A percentile compares a stretch with the other conserved stretches of the same genome.
Conservation (phyloP, 2,329 filamentous ascomycete genomes). For the Ophiognomonia clavigignenti-juglandacearum region DNA sequence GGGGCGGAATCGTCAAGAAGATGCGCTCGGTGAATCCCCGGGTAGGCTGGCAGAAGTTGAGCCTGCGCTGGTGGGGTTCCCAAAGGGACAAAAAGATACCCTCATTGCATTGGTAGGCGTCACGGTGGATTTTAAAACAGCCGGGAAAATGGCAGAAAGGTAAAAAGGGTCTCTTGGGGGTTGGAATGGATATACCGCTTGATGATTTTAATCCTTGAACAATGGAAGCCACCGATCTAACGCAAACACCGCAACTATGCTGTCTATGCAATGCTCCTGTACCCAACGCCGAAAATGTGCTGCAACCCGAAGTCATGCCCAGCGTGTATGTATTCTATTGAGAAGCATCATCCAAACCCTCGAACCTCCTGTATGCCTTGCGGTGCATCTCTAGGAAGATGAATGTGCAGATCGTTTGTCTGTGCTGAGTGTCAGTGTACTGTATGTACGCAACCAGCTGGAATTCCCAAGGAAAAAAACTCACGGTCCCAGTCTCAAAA, state of each 20-base stretch:
- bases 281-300: neutral
- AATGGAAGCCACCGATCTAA: neutral
- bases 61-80: neutral
- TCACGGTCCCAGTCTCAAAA: constrained; percentile 59
- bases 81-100: constrained; percentile 6
- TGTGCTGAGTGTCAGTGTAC: constrained; percentile 20
- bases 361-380: constrained; percentile 61
- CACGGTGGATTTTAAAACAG: constrained; percentile 1
- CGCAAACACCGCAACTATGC: constrained; percentile 3
- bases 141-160: neutral
- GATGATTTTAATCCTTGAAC: neutral
- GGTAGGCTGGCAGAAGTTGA: too few species aligned
- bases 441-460: neutral
- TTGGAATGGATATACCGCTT: neutral
- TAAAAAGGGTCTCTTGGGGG: neutral
- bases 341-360: constrained; percentile 34
- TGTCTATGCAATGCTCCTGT: neutral
- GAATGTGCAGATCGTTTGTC: constrained; percentile 83
- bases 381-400: constrained; percentile 84
- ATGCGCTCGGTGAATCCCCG: too few species aligned
- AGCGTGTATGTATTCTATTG: constrained; percentile 16
- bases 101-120: constrained; percentile 15
- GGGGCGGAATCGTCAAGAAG: too few species aligned
- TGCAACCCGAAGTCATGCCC: neutral
- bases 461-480: constrained; percentile 23